These are phyloP conservation scores for Carnegiea gigantea DNA, from an alignment of 179 eudicot genomes.

Conservation along the genomic window DNA sequence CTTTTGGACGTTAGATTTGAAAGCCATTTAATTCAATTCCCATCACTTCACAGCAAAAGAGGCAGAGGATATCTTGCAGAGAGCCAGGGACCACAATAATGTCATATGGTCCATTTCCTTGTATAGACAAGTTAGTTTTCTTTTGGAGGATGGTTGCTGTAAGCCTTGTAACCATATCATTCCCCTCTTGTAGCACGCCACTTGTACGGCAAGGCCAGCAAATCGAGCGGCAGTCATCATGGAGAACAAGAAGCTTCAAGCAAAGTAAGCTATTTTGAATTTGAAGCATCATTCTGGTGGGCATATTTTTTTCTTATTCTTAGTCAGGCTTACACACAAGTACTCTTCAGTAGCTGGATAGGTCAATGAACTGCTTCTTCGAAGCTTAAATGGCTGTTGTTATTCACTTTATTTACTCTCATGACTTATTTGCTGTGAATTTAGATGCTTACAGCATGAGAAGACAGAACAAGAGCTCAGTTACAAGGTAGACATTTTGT, in stretches of 20 bases:
- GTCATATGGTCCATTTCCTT: neutral
- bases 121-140: neutral
- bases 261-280: constrained; percentile 44
- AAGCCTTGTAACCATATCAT: constrained; percentile 1
- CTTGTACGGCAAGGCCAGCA: constrained; percentile 28
- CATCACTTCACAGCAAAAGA: too few species aligned
- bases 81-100: too few species aligned
- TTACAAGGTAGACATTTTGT: constrained; percentile 43
- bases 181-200: constrained; percentile 40
- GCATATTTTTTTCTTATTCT: neutral
- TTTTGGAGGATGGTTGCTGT: neutral
- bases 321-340: constrained; percentile 3
- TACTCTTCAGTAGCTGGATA: neutral
- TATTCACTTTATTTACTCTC: constrained; percentile 6
- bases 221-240: constrained; percentile 31
- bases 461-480: constrained; percentile 55
- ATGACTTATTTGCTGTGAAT: constrained; percentile 15
- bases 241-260: constrained; percentile 54
- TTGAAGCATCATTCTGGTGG: constrained; percentile 2
- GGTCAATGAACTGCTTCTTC: neutral
- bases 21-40: neutral
- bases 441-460: constrained; percentile 57
- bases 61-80: too few species aligned
- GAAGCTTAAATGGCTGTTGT: neutral
- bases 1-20: too few species aligned